Conservation (phyloP, 805 yeast species). For the Zygoascus biomembranicola region DNA sequence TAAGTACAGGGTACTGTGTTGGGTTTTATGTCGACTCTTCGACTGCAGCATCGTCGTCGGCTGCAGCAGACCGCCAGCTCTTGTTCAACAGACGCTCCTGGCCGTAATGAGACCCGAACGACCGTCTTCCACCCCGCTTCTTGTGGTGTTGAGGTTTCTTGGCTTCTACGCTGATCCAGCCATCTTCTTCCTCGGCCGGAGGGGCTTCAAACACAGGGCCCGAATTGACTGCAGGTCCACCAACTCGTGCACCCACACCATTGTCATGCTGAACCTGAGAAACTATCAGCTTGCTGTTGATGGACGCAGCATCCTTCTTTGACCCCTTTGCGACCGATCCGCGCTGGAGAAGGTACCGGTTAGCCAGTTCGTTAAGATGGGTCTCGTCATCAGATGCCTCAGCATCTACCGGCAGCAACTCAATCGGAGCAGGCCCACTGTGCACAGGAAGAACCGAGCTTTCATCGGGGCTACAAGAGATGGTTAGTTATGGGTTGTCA, state of each 20-base stretch:
- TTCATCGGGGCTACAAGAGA: not conserved
- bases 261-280: not conserved
- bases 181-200: conserved; percentile 10
- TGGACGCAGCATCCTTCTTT: conserved; percentile 4
- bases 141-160: conserved; percentile 11
- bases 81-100: not conserved
- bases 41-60: not conserved
- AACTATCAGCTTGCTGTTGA: conserved; percentile 4
- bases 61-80: not conserved
- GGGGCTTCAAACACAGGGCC: not conserved
- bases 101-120: not conserved
- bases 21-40: too few species aligned
- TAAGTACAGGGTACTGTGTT: too few species aligned
- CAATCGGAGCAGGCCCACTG: not conserved
- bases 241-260: not conserved
- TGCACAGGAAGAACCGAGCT: not conserved
- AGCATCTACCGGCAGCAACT: not conserved
- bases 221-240: not conserved
- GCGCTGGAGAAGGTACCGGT: not conserved
- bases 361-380: not conserved
- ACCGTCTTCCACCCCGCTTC: not conserved
- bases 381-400: not conserved
- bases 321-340: conserved; percentile 3
- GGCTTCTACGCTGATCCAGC: conserved; percentile 21
- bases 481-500: not conserved